phyloP scores from a whole-genome alignment of 768 basidiomycete genomes.

The Suillus paluster region DNA sequence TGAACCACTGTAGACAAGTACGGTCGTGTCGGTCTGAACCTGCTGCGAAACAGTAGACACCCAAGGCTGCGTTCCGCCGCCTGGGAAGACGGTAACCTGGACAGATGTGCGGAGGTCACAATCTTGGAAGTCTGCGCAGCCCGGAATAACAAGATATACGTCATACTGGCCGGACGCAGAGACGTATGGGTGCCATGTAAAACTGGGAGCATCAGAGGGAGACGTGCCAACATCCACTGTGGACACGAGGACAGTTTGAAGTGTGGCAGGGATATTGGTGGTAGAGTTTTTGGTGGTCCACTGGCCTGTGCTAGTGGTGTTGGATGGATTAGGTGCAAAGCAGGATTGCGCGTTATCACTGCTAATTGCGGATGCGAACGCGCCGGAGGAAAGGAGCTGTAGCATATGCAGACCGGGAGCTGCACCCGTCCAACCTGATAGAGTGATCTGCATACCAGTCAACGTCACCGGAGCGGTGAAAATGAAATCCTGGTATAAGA shows the following conservation, averaged over 20 bases:
- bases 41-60: slow-evolving; percentile 78
- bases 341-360: slow-evolving; percentile 69
- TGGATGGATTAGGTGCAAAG: slow-evolving; percentile 77
- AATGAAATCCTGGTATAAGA: slow-evolving; percentile 93
- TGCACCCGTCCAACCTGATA: slow-evolving; percentile 75
- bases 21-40: slow-evolving; percentile 61
- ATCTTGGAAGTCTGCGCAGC: slow-evolving; percentile 80
- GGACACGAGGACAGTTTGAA: slow-evolving; percentile 73
- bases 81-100: slow-evolving; percentile 81
- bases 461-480: slow-evolving; percentile 67
- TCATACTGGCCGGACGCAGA: slow-evolving; percentile 87
- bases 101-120: slow-evolving; percentile 84
- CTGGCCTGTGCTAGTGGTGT: slow-evolving; percentile 63
- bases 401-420: slow-evolving; percentile 86
- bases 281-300: slow-evolving; percentile 70
- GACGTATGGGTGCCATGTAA: slow-evolving; percentile 94
- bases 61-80: slow-evolving; percentile 62
- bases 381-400: slow-evolving; percentile 92
- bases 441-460: slow-evolving; percentile 87
- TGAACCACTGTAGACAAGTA: slow-evolving; percentile 79
- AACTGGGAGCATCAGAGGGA: slow-evolving; percentile 65
- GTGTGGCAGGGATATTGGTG: slow-evolving; percentile 82
- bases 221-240: slow-evolving; percentile 66
- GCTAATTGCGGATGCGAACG: slow-evolving; percentile 78
- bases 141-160: slow-evolving; percentile 84